Evolutionary conservation across 441 rosid genomes (phyloP).

Genomic region (Pelargonium exstipulatum): DNA sequence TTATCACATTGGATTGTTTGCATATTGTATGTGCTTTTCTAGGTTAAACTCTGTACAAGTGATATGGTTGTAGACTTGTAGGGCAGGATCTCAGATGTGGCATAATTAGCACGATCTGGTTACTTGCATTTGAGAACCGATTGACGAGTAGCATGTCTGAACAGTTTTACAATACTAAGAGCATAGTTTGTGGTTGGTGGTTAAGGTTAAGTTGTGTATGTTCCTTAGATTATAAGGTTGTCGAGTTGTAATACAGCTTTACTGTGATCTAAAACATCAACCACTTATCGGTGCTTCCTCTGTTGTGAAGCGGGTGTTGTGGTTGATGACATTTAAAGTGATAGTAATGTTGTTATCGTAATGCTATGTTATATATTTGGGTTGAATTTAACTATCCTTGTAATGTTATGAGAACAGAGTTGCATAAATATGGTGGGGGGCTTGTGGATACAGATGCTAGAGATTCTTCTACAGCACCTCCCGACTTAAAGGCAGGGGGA

Average conservation of each 20-base stretch:
- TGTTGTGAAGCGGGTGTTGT: not conserved
- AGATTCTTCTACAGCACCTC: slow-evolving; percentile 39
- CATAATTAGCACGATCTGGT: not conserved
- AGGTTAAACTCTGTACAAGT: not conserved
- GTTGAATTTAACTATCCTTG: slow-evolving; percentile 7
- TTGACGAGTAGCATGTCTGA: no score
- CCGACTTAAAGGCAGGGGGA: slow-evolving; percentile 51
- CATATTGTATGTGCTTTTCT: not conserved
- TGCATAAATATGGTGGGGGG: slow-evolving; percentile 75
- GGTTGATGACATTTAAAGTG: not conserved
- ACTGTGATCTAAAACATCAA: not conserved
- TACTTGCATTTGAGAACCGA: no score
- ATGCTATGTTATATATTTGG: not conserved
- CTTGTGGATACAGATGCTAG: slow-evolving; percentile 48
- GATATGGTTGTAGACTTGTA: not conserved
- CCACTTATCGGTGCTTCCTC: not conserved
- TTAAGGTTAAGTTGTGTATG: not conserved
- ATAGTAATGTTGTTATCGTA: not conserved
- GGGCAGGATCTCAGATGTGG: not conserved
- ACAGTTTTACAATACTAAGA: not conserved
- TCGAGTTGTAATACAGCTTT: not conserved
- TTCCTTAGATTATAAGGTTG: not conserved
- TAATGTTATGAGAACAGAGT: slow-evolving; percentile 40
- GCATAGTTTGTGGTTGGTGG: not conserved
- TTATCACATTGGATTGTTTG: not conserved